Conservation (phyloP, 1,284 basidiomycete genomes). For the Chondrostereum purpureum region DNA sequence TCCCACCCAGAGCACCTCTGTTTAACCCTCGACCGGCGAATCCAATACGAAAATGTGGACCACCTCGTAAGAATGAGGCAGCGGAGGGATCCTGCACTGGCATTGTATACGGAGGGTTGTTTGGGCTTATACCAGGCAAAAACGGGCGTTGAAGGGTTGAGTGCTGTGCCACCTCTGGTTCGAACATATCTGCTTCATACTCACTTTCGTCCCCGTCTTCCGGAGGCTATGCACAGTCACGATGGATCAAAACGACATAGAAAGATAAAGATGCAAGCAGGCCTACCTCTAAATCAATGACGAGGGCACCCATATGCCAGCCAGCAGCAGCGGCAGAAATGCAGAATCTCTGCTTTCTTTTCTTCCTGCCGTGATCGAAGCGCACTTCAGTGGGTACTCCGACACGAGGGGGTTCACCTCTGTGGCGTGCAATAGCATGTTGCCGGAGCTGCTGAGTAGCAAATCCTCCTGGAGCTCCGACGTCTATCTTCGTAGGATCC, state of each 20-base stretch:
- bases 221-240: too few species aligned
- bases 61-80: conserved; percentile 7
- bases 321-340: conserved; percentile 75
- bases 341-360: conserved; percentile 57
- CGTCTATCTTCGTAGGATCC: conserved; percentile 45
- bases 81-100: background rate
- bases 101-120: conserved; percentile 3
- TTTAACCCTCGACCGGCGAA: conserved; percentile 26
- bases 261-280: conserved; percentile 4
- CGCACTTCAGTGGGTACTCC: conserved; percentile 59
- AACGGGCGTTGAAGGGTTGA: conserved; percentile 2
- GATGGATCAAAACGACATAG: conserved; percentile 15
- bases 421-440: conserved; percentile 23
- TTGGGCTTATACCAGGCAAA: background rate
- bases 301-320: conserved; percentile 85
- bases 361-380: conserved; percentile 53
- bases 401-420: conserved; percentile 38
- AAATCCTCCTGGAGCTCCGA: conserved; percentile 60
- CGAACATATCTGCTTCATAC: conserved; percentile 8
- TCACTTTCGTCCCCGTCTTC: conserved; percentile 24
- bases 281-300: conserved; percentile 68
- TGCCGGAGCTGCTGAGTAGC: conserved; percentile 28
- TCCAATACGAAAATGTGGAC: conserved; percentile 27
- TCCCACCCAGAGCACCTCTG: conserved; percentile 11
- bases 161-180: conserved; percentile 6